Percentiles rank a stretch among this genome's conserved stretches.
Conservation (phyloP, 192 early-diverging fungal genomes). For the Coemansia sp. region DNA sequence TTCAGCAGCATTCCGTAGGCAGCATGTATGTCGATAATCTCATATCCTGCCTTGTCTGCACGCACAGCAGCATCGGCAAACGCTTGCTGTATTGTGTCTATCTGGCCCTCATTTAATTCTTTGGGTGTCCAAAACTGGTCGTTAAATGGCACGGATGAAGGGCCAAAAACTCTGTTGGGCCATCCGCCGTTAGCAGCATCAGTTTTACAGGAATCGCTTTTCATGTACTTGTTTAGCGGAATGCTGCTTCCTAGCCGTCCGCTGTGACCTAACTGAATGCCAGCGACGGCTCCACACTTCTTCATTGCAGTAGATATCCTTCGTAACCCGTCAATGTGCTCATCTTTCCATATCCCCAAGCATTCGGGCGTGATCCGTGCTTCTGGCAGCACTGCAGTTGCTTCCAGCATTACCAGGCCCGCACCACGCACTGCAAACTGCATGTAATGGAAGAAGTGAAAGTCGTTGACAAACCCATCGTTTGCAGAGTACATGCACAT, state of each 20-base stretch:
- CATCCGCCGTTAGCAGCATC: constrained; percentile 63
- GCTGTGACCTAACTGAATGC: constrained; percentile 83
- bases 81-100: constrained; percentile 61
- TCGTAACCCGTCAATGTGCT: constrained; percentile 61
- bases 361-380: constrained; percentile 80
- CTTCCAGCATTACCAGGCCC: constrained; percentile 81
- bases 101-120: constrained; percentile 67
- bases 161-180: constrained; percentile 70
- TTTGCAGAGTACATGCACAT: constrained; percentile 81
- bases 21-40: constrained; percentile 87
- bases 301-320: constrained; percentile 61
- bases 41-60: constrained; percentile 80
- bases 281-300: constrained; percentile 58
- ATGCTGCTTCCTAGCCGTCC: constrained; percentile 73
- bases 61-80: constrained; percentile 71
- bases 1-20: constrained; percentile 90
- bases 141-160: constrained; percentile 60
- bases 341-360: constrained; percentile 82
- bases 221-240: constrained; percentile 10
- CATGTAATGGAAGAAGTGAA: constrained; percentile 64
- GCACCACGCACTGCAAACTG: constrained; percentile 75
- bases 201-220: constrained; percentile 46
- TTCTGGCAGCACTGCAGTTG: constrained; percentile 70
- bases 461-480: constrained; percentile 68
- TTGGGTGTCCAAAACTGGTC: constrained; percentile 24